These are phyloP conservation scores for Emericellopsis terricola DNA, from an alignment of 495 filamentous ascomycete genomes.

Conservation along the genomic window DNA sequence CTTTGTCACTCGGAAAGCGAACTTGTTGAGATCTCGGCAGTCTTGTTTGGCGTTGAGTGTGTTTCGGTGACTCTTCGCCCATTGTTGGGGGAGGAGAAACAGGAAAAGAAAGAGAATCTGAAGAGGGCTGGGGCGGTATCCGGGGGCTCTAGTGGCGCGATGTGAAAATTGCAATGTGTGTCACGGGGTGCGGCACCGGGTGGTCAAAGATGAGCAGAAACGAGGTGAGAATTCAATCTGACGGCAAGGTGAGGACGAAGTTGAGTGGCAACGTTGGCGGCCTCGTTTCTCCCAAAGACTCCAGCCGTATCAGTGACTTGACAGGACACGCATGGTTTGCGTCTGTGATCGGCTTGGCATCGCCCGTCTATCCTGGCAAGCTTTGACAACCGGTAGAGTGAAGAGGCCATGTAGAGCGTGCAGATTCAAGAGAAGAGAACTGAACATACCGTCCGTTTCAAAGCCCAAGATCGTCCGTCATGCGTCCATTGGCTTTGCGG, in stretches of 20 bases:
- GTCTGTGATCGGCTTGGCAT: slow-evolving; percentile 1
- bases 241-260: neutral
- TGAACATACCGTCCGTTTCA: slow-evolving; percentile 4
- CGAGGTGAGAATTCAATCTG: too few relatives aligned
- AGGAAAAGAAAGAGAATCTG: neutral
- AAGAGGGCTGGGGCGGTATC: too few relatives aligned
- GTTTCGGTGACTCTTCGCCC: neutral
- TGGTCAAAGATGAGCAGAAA: neutral
- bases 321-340: too few relatives aligned
- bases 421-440: slow-evolving; percentile 2
- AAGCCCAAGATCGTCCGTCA: slow-evolving; percentile 5
- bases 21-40: neutral
- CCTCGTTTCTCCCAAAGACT: neutral
- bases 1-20: neutral
- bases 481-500: slow-evolving; percentile 3
- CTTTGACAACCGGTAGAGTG: too few relatives aligned
- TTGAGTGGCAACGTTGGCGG: neutral
- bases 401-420: too few relatives aligned
- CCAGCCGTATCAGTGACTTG: slow-evolving; percentile 1
- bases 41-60: neutral
- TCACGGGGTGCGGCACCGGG: too few relatives aligned
- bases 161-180: too few relatives aligned
- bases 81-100: neutral
- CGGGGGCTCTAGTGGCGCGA: too few relatives aligned
- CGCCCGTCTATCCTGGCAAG: neutral